Percentiles rank a stretch among this genome's conserved stretches.
phyloP scores from a whole-genome alignment of 352 stramenopile species.

The Globisporangium paroecandrum region DNA sequence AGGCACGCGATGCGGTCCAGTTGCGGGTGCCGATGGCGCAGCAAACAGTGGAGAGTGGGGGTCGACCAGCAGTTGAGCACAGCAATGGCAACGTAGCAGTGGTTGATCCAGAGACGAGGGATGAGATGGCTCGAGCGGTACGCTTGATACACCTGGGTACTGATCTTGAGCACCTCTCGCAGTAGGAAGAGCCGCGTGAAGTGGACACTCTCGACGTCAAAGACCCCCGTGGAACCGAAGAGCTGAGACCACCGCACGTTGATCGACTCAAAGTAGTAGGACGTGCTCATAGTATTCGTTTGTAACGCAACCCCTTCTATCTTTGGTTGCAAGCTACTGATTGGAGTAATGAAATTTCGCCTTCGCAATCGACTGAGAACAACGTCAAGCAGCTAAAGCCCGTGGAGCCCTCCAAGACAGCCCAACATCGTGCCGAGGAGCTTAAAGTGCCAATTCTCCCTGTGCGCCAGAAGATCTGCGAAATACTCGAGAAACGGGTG shows the following conservation, averaged over 20 bases:
- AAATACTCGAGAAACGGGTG: conserved; percentile 24
- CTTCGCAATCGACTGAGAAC: not conserved
- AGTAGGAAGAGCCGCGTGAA: not conserved
- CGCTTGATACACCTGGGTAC: conserved; percentile 11
- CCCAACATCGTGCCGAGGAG: conserved; percentile 15
- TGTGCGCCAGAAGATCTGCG: conserved; percentile 21
- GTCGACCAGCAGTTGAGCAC: no score
- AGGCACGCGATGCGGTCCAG: conserved; percentile 1
- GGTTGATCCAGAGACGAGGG: conserved; percentile 16
- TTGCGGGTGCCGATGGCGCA: not conserved
- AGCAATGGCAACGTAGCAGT: conserved; percentile 11
- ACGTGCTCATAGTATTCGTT: no score
- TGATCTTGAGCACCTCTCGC: conserved; percentile 12
- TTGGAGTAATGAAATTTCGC: no score
- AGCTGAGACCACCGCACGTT: not conserved
- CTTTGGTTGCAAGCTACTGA: no score
- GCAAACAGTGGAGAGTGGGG: not conserved
- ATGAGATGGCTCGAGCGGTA: conserved; percentile 17
- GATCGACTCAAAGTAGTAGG: not conserved
- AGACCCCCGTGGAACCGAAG: not conserved
- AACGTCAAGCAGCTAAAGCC: not conserved
- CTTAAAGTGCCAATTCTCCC: conserved; percentile 18
- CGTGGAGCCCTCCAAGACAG: conserved; percentile 9
- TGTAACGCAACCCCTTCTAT: no score
- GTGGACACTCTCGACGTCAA: not conserved